Percentiles rank a stretch among this genome's conserved stretches.
These are phyloP conservation scores for Lentinula lateritia DNA, from an alignment of 768 basidiomycete genomes.

Conservation along the genomic window DNA sequence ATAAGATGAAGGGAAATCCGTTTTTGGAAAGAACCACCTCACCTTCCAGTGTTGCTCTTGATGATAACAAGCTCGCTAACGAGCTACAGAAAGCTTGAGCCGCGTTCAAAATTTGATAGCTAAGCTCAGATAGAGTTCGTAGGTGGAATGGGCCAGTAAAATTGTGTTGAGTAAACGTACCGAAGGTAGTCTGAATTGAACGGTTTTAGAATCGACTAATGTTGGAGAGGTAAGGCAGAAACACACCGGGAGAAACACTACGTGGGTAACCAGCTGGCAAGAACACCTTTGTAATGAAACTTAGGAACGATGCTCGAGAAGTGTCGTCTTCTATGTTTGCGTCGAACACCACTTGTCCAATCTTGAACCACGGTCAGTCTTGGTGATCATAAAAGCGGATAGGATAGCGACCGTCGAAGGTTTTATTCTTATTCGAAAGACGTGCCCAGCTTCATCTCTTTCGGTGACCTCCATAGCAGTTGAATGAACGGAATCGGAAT, in stretches of 20 bases:
- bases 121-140: constrained; percentile 19
- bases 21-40: not conserved
- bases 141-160: not conserved
- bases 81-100: constrained; percentile 70
- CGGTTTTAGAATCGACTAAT: not conserved
- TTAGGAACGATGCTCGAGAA: not conserved
- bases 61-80: constrained; percentile 55
- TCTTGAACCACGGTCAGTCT: not conserved
- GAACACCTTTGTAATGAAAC: not conserved
- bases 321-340: not conserved
- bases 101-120: constrained; percentile 63
- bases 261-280: constrained; percentile 7
- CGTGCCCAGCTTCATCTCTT: constrained; percentile 6
- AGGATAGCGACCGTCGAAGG: not conserved
- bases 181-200: constrained; percentile 43
- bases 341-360: not conserved
- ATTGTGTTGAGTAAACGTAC: constrained; percentile 25
- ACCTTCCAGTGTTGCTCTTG: constrained; percentile 67
- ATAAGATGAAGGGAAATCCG: not conserved
- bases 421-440: not conserved
- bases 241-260: constrained; percentile 4
- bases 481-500: not conserved
- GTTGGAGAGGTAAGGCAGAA: not conserved
- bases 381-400: not conserved
- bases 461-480: not conserved